Base-by-base conservation (phyloP, 352 stramenopile genomes). In the Sclerospora graminicola region DNA sequence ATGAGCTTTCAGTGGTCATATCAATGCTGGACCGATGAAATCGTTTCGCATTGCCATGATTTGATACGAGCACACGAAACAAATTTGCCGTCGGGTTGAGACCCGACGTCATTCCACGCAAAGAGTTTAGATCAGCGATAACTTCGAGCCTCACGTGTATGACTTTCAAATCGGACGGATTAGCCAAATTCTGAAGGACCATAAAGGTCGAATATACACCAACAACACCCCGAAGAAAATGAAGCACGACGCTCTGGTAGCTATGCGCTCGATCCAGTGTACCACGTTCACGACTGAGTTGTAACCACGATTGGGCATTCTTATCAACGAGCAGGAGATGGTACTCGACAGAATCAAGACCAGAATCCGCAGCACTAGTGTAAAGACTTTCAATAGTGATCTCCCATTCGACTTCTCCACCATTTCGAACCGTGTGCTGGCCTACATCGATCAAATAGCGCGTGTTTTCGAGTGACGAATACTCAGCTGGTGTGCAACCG, bases 331-430 rank as follows among this genome's bases (percentile, higher is more conserved):
- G 57, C 43, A 69, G 67, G 13, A 94, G 43, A 19, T 74, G 80
- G 45, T 90, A 94, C 15, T 91, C 79, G 1, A 91, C 66, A 3
- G 68, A 60, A 28, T 89, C 73, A 26, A 69, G 52, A 8, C 54
- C 42, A n/a, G 37, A 37, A 31, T 77, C 63, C 26, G 44, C 43
- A 24, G 41, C 48, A 24, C 47, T 57, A 30, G 55, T 80, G 41
- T 80, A 85, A n/a, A 82, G 46, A 34, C 75, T 82, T 53, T 94
- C 79, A 14, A 94, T 66, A 0, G 82, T 91, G 43, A 94, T 89
- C 36, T 94, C 82, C 82, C 82, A 94, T 46, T 94, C 82, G 14
- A 94, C 72, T 57, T 90, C 80, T 47, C 77, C 79, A 19, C 80
- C 82, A 27, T 88, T 89, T 32, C 82, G 78, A 39, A 94, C 75